Evolutionary conservation across 2,329 filamentous ascomycete species (phyloP), one percentile per base, ranked within the genome.

Genomic region (Penicillium sp.): DNA sequence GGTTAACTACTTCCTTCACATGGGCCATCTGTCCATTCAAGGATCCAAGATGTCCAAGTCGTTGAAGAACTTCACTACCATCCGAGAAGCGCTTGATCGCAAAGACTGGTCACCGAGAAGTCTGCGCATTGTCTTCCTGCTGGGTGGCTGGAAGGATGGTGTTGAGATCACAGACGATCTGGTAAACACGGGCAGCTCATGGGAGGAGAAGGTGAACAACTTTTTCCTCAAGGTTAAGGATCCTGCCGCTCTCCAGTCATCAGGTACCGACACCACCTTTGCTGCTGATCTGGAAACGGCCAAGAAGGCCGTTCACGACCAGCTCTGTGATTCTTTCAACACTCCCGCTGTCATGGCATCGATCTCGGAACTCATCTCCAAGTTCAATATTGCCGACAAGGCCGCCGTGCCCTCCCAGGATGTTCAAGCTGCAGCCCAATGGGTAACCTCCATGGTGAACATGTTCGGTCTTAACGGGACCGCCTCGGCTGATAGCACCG

Each of bases 31-130:
- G 46, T 88, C 86, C 6, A 97, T 97, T 54, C 85, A 88, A 27
- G 92, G 93, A 0, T 90, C 87, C 23, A 97, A 97, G 73, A 97
- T 97, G 93, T 93, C 88, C 54, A 97, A 97, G 74, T 91, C 86
- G 16, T 76, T 97, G 54, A 97, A 97, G 78, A 97, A 97, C 72
- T 97, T 97, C 73, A 91, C 91, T 39, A 96, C 93, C 0, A 96
- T 97, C 59, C 83, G 90, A 31, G 89, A 95, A 70, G 91, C 92
- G 0, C 77, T 97, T 8, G 75, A 77, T 3, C 77, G 79, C 34
- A 82, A 82, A 37, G 82, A 85, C 46, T 96, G 90, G 79, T 94
- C 90, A 0, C 80, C 91, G 0, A 82, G 93, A 56, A 86, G 86
- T 52, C 81, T 97, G 76, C 84, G 93, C 44, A 88, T 95, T 50